Conservation (phyloP, 2,329 filamentous ascomycete genomes). For the Sodiomyces alkalinus region DNA sequence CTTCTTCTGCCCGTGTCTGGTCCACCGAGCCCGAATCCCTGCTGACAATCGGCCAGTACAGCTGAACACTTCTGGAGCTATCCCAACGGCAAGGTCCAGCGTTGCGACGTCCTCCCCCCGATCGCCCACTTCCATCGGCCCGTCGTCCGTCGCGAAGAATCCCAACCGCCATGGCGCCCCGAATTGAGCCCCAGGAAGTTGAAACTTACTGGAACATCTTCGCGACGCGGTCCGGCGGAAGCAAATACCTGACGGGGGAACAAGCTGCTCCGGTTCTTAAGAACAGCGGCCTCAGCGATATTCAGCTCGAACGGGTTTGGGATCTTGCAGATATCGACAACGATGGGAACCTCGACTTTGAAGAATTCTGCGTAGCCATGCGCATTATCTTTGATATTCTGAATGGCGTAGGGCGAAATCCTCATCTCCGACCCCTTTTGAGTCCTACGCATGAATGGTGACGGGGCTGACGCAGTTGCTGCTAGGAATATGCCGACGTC, state of each 20-base stretch:
- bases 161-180: slow-evolving; percentile 33
- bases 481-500: slow-evolving; percentile 78
- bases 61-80: no score
- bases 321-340: slow-evolving; percentile 94
- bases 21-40: slow-evolving; percentile 9
- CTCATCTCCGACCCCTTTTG: neutral
- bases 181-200: slow-evolving; percentile 47
- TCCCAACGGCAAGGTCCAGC: neutral
- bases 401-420: slow-evolving; percentile 56
- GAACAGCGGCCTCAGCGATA: slow-evolving; percentile 46
- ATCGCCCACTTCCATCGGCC: neutral
- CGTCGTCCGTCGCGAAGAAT: neutral
- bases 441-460: slow-evolving; percentile 1
- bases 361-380: slow-evolving; percentile 99
- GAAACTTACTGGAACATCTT: slow-evolving; percentile 55
- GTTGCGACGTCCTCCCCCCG: neutral
- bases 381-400: slow-evolving; percentile 92
- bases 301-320: slow-evolving; percentile 93
- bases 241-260: slow-evolving; percentile 44
- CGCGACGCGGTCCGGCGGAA: slow-evolving; percentile 40
- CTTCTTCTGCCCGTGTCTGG: slow-evolving; percentile 10
- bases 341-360: slow-evolving; percentile 94
- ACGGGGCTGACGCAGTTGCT: slow-evolving; percentile 1
- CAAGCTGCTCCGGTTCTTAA: slow-evolving; percentile 47
- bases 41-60: no score